These are phyloP conservation scores for Zanthoxylum bungeanum DNA, from an alignment of 345 rosid genomes.

Conservation along the genomic window DNA sequence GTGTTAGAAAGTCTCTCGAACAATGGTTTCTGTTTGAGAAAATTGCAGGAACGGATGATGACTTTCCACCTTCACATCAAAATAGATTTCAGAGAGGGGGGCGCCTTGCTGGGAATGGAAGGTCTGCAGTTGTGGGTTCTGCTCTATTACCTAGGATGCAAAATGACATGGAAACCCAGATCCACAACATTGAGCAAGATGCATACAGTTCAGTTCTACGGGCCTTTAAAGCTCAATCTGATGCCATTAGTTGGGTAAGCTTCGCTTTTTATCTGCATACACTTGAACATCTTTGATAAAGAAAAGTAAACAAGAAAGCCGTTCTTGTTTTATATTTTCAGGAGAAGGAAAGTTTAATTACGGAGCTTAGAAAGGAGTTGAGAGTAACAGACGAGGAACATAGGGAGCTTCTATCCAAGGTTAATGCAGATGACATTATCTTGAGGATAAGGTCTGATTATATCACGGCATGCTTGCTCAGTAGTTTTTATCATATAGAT, in stretches of 20 bases:
- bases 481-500: constrained; percentile 10
- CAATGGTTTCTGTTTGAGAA: constrained; percentile 10
- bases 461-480: constrained; percentile 17
- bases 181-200: constrained; percentile 89
- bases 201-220: constrained; percentile 85
- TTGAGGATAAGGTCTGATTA: constrained; percentile 72
- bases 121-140: constrained; percentile 59
- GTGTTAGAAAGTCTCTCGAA: neutral
- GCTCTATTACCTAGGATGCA: constrained; percentile 64
- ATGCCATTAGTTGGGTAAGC: constrained; percentile 97
- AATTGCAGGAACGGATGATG: constrained; percentile 92
- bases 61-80: constrained; percentile 92
- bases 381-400: constrained; percentile 98
- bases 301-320: neutral
- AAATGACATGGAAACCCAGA: constrained; percentile 85
- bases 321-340: constrained; percentile 28
- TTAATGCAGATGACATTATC: constrained; percentile 83
- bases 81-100: constrained; percentile 81
- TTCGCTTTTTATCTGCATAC: neutral
- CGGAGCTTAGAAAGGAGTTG: constrained; percentile 93
- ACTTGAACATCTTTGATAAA: neutral
- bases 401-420: constrained; percentile 76
- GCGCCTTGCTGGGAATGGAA: constrained; percentile 77
- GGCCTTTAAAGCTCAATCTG: constrained; percentile 98
- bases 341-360: constrained; percentile 95